Base-by-base conservation (phyloP, 441 rosid species). In the Biscutella laevigata region DNA sequence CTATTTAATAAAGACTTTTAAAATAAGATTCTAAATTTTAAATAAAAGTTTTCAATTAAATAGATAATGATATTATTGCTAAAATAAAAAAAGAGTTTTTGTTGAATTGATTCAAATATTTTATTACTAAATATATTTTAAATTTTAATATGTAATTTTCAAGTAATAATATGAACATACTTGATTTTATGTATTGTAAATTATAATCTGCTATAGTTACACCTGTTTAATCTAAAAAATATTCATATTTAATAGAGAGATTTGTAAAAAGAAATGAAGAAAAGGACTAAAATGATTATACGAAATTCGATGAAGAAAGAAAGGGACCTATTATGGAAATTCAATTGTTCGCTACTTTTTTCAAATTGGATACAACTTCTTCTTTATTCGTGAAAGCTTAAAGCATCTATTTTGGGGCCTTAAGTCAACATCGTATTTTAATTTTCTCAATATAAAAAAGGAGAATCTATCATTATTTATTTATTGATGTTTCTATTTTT, bases 341-440 rank as follows among this genome's bases (percentile, higher is more conserved):
- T 57, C 37, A 57, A 43, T 43, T 65, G 54, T 65, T 58, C 55
- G 57, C 54, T 58, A 43, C 70, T n/a, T 65, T 65, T 65, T 51
- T 14, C 48, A 50, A 58, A 50, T 57, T 57, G 59, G 59, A 57
- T 50, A 65, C 59, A 57, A 43, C 36, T 50, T 57, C 54, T 65
- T 64, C 50, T 9, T 50, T 13, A 44, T 45, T 32, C 63, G 46
- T 57, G 59, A 57, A 57, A 49, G 63, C 37, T n/a, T 55, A 55
- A 46, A 54, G 43, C 22, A 22, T 55, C 22, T 7, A 38, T n/a
- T n/a, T n/a, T 39, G 5, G 24, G 19, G 52, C 44, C 30, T 3
- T 33, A 25, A 40, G 62, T 48, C 62, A 48, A 48, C 26, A 17
- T 33, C 13, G 40, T 13, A 58, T 36, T 53, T 53, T 29, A 7